These are phyloP conservation scores for Verticillium zaregamsianum DNA, from an alignment of 2,329 filamentous ascomycete genomes.

Conservation along the genomic window DNA sequence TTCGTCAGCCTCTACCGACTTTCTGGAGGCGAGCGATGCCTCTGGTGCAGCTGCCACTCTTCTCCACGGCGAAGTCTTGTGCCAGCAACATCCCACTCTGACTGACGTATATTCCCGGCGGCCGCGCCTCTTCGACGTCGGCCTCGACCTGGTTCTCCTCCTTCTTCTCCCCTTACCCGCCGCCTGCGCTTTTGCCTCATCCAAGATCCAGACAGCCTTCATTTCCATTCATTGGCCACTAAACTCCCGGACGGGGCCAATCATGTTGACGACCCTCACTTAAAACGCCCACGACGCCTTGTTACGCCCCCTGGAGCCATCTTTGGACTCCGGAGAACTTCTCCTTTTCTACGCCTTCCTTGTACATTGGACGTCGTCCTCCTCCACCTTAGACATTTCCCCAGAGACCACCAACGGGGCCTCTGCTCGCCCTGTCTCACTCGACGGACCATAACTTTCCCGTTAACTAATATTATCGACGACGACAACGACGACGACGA, in stretches of 20 bases:
- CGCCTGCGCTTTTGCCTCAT: conserved; percentile 5
- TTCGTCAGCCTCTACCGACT: conserved; percentile 19
- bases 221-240: conserved; percentile 36
- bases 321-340: conserved; percentile 25
- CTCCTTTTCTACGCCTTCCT: conserved; percentile 21
- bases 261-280: conserved; percentile 36
- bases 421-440: not conserved
- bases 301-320: conserved; percentile 13
- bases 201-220: conserved; percentile 12
- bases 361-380: conserved; percentile 6
- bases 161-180: not conserved
- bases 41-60: conserved; percentile 28
- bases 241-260: conserved; percentile 30
- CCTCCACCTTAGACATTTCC: not conserved
- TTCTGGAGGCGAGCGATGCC: conserved; percentile 31
- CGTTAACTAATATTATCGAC: not conserved
- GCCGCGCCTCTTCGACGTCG: not conserved
- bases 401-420: not conserved
- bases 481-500: not conserved
- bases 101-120: conserved; percentile 32
- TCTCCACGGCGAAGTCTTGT: conserved; percentile 15
- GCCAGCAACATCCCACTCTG: conserved; percentile 30
- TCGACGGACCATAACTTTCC: not conserved
- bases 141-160: not conserved
- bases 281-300: conserved; percentile 35